A percentile compares a stretch with the other conserved stretches of the same genome.
Evolutionary conservation across 805 yeast genomes (phyloP).

Genomic region (Priceomyces melissophilus): DNA sequence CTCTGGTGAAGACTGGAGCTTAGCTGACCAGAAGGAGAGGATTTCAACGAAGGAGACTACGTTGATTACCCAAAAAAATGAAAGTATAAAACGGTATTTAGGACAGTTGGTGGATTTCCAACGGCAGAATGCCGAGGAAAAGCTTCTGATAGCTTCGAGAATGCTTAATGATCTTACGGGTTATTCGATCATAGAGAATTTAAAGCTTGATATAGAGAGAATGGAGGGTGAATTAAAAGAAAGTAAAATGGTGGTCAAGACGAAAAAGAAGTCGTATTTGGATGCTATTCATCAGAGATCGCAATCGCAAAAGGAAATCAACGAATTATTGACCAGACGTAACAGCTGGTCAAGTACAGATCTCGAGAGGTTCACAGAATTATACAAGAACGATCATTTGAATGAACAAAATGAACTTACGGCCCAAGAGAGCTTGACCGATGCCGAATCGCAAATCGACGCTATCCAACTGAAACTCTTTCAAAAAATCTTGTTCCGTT

Average conservation of each 20-base stretch:
- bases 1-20: too few species aligned
- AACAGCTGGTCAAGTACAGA: slow-evolving; percentile 77
- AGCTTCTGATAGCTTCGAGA: slow-evolving; percentile 17
- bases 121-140: background rate
- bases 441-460: slow-evolving; percentile 62
- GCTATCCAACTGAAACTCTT: slow-evolving; percentile 65
- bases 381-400: slow-evolving; percentile 77
- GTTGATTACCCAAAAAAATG: too few species aligned
- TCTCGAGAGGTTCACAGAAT: slow-evolving; percentile 75
- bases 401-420: slow-evolving; percentile 59
- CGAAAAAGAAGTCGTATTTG: slow-evolving; percentile 49
- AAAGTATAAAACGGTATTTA: too few species aligned
- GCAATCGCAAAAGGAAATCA: slow-evolving; percentile 75
- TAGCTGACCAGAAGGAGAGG: too few species aligned
- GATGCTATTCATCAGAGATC: slow-evolving; percentile 64
- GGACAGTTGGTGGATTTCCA: too few species aligned
- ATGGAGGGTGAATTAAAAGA: slow-evolving; percentile 51
- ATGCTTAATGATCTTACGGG: slow-evolving; percentile 91
- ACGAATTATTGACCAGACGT: slow-evolving; percentile 82
- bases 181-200: slow-evolving; percentile 70
- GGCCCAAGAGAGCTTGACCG: slow-evolving; percentile 46
- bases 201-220: slow-evolving; percentile 58
- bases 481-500: slow-evolving; percentile 77
- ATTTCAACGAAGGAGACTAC: too few species aligned
- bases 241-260: slow-evolving; percentile 46